Percentiles rank a stretch among this genome's conserved stretches.
Evolutionary conservation across 2,329 filamentous ascomycete species (phyloP).

Genomic region (Catunica adiposa): DNA sequence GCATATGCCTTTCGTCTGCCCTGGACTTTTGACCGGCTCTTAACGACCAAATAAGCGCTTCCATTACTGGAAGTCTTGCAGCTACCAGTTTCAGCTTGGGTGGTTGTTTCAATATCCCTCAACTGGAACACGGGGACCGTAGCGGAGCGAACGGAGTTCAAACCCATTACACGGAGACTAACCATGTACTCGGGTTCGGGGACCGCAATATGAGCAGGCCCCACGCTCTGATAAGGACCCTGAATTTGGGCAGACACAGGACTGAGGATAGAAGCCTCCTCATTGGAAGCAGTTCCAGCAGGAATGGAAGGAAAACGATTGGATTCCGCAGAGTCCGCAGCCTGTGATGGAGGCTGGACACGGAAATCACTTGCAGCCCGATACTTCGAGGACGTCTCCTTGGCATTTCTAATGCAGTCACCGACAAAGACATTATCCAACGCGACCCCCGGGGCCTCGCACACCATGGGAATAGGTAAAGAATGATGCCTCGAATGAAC

Average conservation of each 20-base stretch:
- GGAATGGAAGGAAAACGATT: too few species aligned
- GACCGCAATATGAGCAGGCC: background rate
- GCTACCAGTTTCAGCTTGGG: background rate
- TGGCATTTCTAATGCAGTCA: background rate
- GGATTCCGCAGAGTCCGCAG: too few species aligned
- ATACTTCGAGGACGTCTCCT: background rate
- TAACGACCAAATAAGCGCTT: background rate
- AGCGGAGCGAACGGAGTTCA: background rate
- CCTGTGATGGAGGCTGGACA: too few species aligned
- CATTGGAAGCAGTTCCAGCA: background rate
- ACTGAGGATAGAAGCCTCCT: background rate
- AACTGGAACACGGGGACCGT: conserved; percentile 1
- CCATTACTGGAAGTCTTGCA: background rate
- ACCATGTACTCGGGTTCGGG: conserved; percentile 10
- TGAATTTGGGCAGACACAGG: background rate
- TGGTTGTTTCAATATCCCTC: background rate
- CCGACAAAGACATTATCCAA: background rate
- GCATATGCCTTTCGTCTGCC: too few species aligned
- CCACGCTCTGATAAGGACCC: background rate
- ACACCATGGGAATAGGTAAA: background rate
- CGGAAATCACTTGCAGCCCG: too few species aligned
- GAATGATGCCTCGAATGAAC: background rate
- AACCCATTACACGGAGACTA: conserved; percentile 7
- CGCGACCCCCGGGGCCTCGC: background rate
- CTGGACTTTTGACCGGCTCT: too few species aligned